Base-by-base conservation (phyloP, 805 yeast species). In the Myxozyma udenii region DNA sequence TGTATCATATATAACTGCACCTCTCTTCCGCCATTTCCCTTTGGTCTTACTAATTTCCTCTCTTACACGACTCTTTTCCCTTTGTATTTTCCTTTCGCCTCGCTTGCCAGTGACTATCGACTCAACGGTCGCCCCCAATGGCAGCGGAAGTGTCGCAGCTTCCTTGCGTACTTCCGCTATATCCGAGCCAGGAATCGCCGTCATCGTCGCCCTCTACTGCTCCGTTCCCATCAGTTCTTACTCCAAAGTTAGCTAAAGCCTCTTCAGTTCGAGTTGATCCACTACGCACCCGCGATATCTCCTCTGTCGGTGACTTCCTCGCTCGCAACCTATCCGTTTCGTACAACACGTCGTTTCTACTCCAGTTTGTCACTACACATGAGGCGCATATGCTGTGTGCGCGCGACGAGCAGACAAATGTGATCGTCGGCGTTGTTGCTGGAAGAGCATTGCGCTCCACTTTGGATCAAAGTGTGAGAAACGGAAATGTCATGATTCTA, bases 401-500 rank as follows among this genome's bases (percentile, higher is more conserved):
- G 11, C 46, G 47, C 6, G 49, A 51, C n/a, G 6, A 23, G 6
- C 22, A 1, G 21, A n/a, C 37, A 4, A 23, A 28, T 24, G 41
- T 16, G 6, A 28, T 55, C 33, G 33, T 48, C 33, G 59, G 53
- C 19, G 50, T 53, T 23, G 50, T 46, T 5, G 49, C 49, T 32
- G 58, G 58, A 18, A 44, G 36, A 25, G 19, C 46, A 4, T 14
- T 30, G 6, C 41, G 44, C 7, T 43, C 53, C 5, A 22, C 24
- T 5, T 4, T 21, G 12, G 38, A 44, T 33, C 14, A 22, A 6
- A 12, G 21, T 4, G 41, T 21, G 3, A 25, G 44, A 14, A 40
- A 42, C n/a, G 53, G 57, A 14, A 50, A 55, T 25, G 43, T 55
- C 39, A 53, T 55, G 58, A 23, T 52, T 2, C 46, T 55, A n/a